phyloP scores from a whole-genome alignment of 1,139 yeast genomes.

The Pichia inconspicua region DNA sequence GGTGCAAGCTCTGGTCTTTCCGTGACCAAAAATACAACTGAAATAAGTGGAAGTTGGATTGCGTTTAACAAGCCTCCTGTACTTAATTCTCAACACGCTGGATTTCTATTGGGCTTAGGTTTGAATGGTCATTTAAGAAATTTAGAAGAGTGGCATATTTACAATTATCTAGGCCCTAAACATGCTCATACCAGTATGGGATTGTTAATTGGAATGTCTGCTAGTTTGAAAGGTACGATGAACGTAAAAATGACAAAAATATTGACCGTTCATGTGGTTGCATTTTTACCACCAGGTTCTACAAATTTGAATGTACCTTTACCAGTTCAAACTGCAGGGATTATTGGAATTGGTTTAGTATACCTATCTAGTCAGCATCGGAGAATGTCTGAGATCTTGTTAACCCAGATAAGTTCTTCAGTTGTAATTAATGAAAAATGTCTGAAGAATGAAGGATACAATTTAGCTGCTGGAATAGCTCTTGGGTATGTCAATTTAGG shows the following conservation, averaged over 20 bases:
- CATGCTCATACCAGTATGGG: constrained; percentile 83
- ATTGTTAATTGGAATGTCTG: constrained; percentile 83
- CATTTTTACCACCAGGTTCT: constrained; percentile 84
- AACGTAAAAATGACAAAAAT: constrained; percentile 85
- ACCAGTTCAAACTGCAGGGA: constrained; percentile 85
- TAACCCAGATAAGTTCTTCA: constrained; percentile 56
- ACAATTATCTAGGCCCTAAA: constrained; percentile 87
- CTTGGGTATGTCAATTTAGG: constrained; percentile 85
- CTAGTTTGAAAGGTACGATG: constrained; percentile 77
- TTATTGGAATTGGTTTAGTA: constrained; percentile 81
- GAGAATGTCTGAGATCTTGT: constrained; percentile 75
- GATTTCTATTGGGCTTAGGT: constrained; percentile 87
- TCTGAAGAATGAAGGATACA: constrained; percentile 69
- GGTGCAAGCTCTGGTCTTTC: constrained; percentile 87
- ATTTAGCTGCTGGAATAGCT: constrained; percentile 83
- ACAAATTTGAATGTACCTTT: constrained; percentile 79
- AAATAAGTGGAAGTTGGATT: constrained; percentile 88
- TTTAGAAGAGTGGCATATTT: constrained; percentile 95
- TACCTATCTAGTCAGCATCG: constrained; percentile 75
- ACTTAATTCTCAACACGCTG: constrained; percentile 82
- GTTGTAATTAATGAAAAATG: constrained; percentile 51
- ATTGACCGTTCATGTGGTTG: constrained; percentile 86
- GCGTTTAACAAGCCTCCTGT: constrained; percentile 73
- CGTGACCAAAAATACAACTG: constrained; percentile 59
- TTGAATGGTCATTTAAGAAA: constrained; percentile 78